These are phyloP conservation scores for Colletotrichum simmondsii DNA, from an alignment of 2,329 filamentous ascomycete genomes.

Conservation along the genomic window DNA sequence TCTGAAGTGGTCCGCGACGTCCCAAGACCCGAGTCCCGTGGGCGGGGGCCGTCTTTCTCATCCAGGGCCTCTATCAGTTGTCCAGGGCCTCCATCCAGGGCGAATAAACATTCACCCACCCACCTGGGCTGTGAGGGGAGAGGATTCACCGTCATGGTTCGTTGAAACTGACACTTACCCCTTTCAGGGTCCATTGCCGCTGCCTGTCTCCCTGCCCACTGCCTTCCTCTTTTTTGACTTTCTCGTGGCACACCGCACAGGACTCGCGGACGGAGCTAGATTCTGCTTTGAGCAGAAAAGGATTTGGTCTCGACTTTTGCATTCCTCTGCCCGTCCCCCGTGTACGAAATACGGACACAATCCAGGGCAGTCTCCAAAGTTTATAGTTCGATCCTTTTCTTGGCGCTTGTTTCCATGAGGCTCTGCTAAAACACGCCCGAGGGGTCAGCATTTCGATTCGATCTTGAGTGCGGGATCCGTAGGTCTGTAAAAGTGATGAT, in stretches of 20 bases:
- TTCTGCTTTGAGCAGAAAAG: conserved; percentile 15
- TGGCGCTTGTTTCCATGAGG: conserved; percentile 26
- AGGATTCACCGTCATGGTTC: conserved; percentile 4
- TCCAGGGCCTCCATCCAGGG: background rate
- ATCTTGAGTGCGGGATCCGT: background rate
- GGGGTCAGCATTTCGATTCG: background rate
- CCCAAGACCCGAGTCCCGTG: conserved; percentile 5
- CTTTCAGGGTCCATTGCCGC: conserved; percentile 25
- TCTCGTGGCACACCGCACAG: background rate
- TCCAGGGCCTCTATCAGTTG: background rate
- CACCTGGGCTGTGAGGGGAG: background rate
- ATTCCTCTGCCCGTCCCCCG: background rate
- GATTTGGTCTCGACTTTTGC: conserved; percentile 6
- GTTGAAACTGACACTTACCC: conserved; percentile 19
- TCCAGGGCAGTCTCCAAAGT: background rate
- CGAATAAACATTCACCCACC: background rate
- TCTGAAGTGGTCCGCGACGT: conserved; percentile 30
- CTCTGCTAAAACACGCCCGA: conserved; percentile 23
- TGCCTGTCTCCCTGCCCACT: conserved; percentile 18
- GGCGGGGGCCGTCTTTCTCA: background rate
- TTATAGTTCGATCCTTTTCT: conserved; percentile 15
- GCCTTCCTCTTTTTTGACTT: conserved; percentile 14
- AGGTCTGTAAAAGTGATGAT: background rate
- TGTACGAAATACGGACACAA: background rate
- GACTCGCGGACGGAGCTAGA: conserved; percentile 15